Evolutionary conservation across 2,329 filamentous ascomycete species (phyloP).

Genomic region (Alternaria brassicicola): DNA sequence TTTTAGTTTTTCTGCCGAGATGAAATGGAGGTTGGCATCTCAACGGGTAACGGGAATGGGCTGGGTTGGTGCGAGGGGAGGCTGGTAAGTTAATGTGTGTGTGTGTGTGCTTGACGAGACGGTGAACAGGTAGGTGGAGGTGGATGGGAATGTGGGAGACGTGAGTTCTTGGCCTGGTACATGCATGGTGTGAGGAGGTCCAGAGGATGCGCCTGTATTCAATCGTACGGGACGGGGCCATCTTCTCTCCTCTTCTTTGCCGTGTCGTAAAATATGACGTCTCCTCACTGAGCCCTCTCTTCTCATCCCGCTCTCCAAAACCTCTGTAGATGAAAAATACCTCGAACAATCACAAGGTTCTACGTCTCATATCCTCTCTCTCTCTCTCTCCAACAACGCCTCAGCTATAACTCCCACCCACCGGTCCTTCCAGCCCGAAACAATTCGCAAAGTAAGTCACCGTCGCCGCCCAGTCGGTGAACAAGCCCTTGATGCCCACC

Average conservation of each 20-base stretch:
- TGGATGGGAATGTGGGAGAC: background rate
- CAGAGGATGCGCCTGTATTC: background rate
- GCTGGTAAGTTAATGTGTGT: too few species aligned
- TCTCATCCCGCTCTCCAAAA: too few species aligned
- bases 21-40: background rate
- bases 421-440: conserved; percentile 52
- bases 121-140: background rate
- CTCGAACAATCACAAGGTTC: background rate
- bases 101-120: background rate
- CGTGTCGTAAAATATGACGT: background rate
- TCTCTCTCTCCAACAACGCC: background rate
- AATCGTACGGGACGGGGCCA: background rate
- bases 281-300: too few species aligned
- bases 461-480: conserved; percentile 70
- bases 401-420: conserved; percentile 19
- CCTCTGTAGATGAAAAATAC: too few species aligned
- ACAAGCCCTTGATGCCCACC: conserved; percentile 66
- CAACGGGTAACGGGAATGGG: background rate
- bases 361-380: background rate
- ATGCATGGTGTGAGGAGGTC: background rate
- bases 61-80: background rate
- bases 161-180: too few species aligned
- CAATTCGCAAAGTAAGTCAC: conserved; percentile 73
- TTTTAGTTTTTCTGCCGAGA: background rate
- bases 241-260: background rate